These are phyloP conservation scores for Mucor lusitanicus DNA, from an alignment of 371 early-diverging fungal species.

Conservation along the genomic window DNA sequence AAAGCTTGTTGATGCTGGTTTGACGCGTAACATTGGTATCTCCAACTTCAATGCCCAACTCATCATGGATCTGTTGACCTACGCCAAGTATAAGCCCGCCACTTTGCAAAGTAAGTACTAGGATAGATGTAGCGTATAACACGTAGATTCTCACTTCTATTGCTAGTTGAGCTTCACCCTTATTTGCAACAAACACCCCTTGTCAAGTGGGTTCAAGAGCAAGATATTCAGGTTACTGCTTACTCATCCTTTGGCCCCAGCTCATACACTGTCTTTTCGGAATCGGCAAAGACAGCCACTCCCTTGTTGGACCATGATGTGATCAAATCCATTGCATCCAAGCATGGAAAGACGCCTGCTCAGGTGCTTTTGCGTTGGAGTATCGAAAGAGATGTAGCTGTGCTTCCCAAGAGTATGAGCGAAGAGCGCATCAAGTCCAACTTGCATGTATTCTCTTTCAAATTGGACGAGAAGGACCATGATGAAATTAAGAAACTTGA, in stretches of 20 bases:
- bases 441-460: conserved; percentile 27
- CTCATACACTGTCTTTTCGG: conserved; percentile 44
- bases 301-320: conserved; percentile 35
- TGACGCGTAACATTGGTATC: conserved; percentile 57
- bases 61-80: conserved; percentile 36
- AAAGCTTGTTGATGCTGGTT: conserved; percentile 31
- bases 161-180: conserved; percentile 62
- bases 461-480: conserved; percentile 28
- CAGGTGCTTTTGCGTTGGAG: conserved; percentile 59
- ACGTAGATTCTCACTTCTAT: neutral
- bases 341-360: conserved; percentile 7
- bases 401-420: conserved; percentile 69
- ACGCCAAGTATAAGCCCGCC: conserved; percentile 37
- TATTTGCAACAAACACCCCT: conserved; percentile 59
- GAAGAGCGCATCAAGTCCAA: conserved; percentile 46
- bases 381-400: conserved; percentile 49
- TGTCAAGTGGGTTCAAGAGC: conserved; percentile 35
- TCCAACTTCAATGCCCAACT: conserved; percentile 56
- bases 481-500: conserved; percentile 29
- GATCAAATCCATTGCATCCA: conserved; percentile 23
- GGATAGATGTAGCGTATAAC: neutral
- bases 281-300: conserved; percentile 52
- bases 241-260: conserved; percentile 63
- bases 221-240: conserved; percentile 53
- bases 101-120: conserved; percentile 19